phyloP scores from a whole-genome alignment of 2,329 filamentous ascomycete species.

The Penicillium thymicola region DNA sequence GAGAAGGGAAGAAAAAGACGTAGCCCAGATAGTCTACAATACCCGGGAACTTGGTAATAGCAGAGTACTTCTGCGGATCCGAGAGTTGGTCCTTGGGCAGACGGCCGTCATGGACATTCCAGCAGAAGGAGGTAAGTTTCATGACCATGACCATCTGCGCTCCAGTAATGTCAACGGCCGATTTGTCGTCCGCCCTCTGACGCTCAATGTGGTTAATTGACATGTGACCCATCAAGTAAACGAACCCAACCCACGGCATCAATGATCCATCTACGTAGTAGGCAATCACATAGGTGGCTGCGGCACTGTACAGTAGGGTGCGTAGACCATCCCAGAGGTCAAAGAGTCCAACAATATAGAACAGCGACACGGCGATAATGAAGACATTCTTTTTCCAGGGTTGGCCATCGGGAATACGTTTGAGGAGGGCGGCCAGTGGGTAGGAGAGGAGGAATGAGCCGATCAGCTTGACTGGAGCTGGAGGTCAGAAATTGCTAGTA shows the following conservation, averaged over 20 bases:
- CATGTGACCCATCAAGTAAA: slow-evolving; percentile 94
- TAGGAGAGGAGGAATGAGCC: slow-evolving; percentile 89
- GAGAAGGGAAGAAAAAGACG: slow-evolving; percentile 89
- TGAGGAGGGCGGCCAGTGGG: slow-evolving; percentile 81
- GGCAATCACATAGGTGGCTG: slow-evolving; percentile 77
- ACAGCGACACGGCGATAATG: slow-evolving; percentile 73
- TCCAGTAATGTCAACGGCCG: slow-evolving; percentile 78
- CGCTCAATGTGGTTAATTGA: slow-evolving; percentile 83
- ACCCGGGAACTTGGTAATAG: slow-evolving; percentile 69
- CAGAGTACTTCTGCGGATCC: slow-evolving; percentile 79
- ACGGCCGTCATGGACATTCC: slow-evolving; percentile 93
- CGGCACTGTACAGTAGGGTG: slow-evolving; percentile 75
- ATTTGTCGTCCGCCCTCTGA: slow-evolving; percentile 64
- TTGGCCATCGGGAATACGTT: slow-evolving; percentile 80
- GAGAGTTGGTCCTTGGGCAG: slow-evolving; percentile 76
- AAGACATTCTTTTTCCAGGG: slow-evolving; percentile 87
- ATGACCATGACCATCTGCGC: slow-evolving; percentile 98
- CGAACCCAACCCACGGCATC: slow-evolving; percentile 97
- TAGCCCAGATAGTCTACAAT: slow-evolving; percentile 83
- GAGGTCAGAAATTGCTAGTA: slow-evolving; percentile 2
- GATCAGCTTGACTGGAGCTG: slow-evolving; percentile 79
- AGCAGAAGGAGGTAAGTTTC: slow-evolving; percentile 95
- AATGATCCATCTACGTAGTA: slow-evolving; percentile 79
- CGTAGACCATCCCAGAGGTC: slow-evolving; percentile 82
- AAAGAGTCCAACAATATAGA: slow-evolving; percentile 92